Percentiles rank a stretch among this genome's conserved stretches.
Evolutionary conservation across 257 asterid species (phyloP).

Genomic region (Solanum habrochaites): DNA sequence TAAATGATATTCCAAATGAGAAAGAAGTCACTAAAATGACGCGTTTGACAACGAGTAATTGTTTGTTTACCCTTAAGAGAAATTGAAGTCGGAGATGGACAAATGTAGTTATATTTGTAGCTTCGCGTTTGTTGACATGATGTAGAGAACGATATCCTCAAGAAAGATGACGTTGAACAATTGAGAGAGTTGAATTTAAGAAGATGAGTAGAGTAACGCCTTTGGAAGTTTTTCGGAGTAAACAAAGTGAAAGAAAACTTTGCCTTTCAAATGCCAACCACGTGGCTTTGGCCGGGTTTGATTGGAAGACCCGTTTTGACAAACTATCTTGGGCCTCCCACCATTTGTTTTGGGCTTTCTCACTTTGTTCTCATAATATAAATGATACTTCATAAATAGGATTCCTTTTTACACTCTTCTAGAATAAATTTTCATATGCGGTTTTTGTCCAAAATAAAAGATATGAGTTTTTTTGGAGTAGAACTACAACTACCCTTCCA

Average conservation of each 20-base stretch:
- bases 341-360: not conserved
- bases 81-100: not conserved
- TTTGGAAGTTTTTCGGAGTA: not conserved
- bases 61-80: not conserved
- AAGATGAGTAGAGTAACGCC: not conserved
- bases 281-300: not conserved
- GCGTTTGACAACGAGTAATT: not conserved
- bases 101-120: not conserved
- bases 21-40: not conserved
- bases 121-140: not conserved
- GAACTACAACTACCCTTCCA: not conserved
- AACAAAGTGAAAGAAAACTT: not conserved
- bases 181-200: not conserved
- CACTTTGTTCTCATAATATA: not conserved
- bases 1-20: not conserved
- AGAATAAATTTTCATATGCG: not conserved
- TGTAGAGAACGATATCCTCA: too few relatives aligned
- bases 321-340: not conserved
- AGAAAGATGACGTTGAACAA: not conserved
- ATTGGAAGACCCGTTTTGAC: not conserved
- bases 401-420: not conserved
- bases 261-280: not conserved
- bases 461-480: not conserved
- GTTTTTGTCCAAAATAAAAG: not conserved
- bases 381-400: not conserved